Percentiles rank a stretch among this genome's conserved stretches.
These are phyloP conservation scores for Pleurotus citrinopileatus DNA, from an alignment of 768 basidiomycete species.

Conservation along the genomic window DNA sequence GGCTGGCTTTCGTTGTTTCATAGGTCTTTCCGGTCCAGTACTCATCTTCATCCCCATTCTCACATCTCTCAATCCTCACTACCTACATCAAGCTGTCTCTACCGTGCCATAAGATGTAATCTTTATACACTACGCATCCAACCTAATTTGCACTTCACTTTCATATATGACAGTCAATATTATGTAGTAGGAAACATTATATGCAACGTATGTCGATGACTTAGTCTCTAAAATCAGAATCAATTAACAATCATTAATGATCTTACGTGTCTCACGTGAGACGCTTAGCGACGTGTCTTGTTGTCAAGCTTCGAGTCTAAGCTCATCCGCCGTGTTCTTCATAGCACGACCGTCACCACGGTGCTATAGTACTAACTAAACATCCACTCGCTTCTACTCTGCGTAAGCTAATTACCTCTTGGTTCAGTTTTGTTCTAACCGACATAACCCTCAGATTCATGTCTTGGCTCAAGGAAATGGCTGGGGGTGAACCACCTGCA, in stretches of 20 bases:
- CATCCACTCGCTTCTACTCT: too few relatives aligned
- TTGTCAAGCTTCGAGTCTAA: background rate
- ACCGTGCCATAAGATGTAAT: slow-evolving; percentile 11
- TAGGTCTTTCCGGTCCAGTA: slow-evolving; percentile 5
- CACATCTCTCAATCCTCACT: slow-evolving; percentile 3
- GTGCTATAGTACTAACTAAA: too few relatives aligned
- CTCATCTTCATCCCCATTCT: background rate
- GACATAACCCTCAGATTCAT: slow-evolving; percentile 29
- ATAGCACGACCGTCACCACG: too few relatives aligned
- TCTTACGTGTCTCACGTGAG: slow-evolving; percentile 6
- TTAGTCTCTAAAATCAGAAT: too few relatives aligned
- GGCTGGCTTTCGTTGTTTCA: slow-evolving; percentile 3
- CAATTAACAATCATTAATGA: too few relatives aligned
- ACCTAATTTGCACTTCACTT: background rate
- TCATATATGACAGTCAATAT: slow-evolving; percentile 4
- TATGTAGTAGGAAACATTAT: slow-evolving; percentile 9
- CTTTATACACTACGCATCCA: slow-evolving; percentile 4
- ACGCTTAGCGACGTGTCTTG: slow-evolving; percentile 1
- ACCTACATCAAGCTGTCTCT: slow-evolving; percentile 8
- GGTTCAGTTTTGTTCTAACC: too few relatives aligned
- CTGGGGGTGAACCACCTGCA: slow-evolving; percentile 34
- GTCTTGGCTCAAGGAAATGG: slow-evolving; percentile 64
- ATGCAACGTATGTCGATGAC: slow-evolving; percentile 10
- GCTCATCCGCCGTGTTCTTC: too few relatives aligned
- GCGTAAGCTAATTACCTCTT: too few relatives aligned